These are phyloP conservation scores for Claviceps digitariae DNA, from an alignment of 2,329 filamentous ascomycete species.

Conservation along the genomic window DNA sequence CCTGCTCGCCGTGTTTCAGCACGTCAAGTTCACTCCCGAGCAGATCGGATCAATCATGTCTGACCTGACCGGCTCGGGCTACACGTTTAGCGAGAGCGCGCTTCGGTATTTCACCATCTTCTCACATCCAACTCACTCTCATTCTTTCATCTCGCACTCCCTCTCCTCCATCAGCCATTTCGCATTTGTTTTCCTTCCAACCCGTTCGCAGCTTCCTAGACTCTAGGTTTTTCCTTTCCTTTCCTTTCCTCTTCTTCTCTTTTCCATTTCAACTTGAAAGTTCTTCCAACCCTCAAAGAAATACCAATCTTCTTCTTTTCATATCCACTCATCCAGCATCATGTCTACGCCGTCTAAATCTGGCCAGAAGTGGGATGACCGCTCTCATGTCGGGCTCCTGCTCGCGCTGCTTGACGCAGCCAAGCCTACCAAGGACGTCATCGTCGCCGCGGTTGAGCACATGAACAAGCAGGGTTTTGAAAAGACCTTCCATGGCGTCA, in stretches of 20 bases:
- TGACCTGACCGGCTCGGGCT: slow-evolving; percentile 24
- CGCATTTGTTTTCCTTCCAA: not conserved
- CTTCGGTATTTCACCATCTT: slow-evolving; percentile 21
- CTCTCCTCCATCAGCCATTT: not conserved
- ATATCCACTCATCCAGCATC: not conserved
- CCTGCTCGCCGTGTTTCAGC: slow-evolving; percentile 26
- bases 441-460: slow-evolving; percentile 18
- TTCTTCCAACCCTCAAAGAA: not conserved
- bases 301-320: not conserved
- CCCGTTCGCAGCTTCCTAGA: too few relatives aligned
- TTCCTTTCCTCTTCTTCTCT: not conserved
- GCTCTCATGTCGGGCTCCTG: slow-evolving; percentile 26
- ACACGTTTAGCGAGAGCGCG: slow-evolving; percentile 26
- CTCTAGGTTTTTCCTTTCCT: too few relatives aligned
- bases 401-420: slow-evolving; percentile 21
- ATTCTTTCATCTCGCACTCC: not conserved
- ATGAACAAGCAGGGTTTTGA: slow-evolving; percentile 23
- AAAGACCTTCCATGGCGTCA: slow-evolving; percentile 26
- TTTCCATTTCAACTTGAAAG: too few relatives aligned
- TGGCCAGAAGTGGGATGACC: slow-evolving; percentile 18
- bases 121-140: not conserved
- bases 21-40: slow-evolving; percentile 18
- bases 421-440: slow-evolving; percentile 20
- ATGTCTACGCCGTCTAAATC: not conserved
- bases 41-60: slow-evolving; percentile 24